These are phyloP conservation scores for Ophiostoma novo-ulmi DNA, from an alignment of 2,329 filamentous ascomycete species.

Conservation along the genomic window DNA sequence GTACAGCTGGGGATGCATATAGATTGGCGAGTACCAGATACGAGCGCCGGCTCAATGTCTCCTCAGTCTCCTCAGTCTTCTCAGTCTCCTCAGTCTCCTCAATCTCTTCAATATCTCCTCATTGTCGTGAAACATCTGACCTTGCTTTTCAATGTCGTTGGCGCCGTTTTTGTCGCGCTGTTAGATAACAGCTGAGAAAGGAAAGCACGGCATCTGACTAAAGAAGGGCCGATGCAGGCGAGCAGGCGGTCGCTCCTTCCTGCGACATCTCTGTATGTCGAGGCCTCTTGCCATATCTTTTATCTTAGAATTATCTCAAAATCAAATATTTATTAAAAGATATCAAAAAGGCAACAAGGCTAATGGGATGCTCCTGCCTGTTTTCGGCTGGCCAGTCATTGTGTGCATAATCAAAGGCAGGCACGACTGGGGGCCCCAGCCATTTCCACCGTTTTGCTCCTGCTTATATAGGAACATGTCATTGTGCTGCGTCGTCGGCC, in stretches of 20 bases:
- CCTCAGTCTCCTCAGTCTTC: neutral
- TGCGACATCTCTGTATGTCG: neutral
- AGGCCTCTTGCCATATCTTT: neutral
- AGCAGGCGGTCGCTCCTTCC: slow-evolving; percentile 3
- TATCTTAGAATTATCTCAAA: neutral
- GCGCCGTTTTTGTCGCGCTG: neutral
- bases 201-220: slow-evolving; percentile 2
- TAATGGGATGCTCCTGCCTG: neutral
- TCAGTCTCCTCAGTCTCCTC: neutral
- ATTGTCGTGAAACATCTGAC: neutral
- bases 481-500: neutral
- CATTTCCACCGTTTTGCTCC: neutral
- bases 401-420: neutral
- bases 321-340: neutral
- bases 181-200: neutral
- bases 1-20: slow-evolving; percentile 1
- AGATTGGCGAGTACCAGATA: slow-evolving; percentile 1
- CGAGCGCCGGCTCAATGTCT: neutral
- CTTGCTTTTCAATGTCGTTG: neutral
- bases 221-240: slow-evolving; percentile 5
- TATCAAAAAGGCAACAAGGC: neutral
- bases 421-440: neutral
- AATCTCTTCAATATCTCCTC: neutral
- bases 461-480: neutral
- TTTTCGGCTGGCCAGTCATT: slow-evolving; percentile 3